Base-by-base conservation (phyloP, 2,329 filamentous ascomycete genomes). In the Gnomoniopsis sp. region DNA sequence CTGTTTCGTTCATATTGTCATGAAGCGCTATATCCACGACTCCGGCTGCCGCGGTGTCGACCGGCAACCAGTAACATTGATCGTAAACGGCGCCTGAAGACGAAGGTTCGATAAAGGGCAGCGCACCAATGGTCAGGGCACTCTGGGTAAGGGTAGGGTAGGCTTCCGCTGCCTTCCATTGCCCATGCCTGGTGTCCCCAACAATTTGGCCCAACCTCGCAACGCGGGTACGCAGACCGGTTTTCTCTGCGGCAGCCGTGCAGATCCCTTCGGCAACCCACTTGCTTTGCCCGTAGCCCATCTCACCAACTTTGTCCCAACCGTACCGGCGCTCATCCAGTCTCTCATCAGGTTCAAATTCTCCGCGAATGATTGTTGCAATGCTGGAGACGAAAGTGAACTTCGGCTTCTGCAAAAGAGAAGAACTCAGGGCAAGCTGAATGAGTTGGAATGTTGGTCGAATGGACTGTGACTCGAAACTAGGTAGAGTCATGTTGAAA, bases 401-500 rank as follows among this genome's bases (percentile, higher is more conserved):
- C 3, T 10, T 30, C 10, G 53, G 53, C 23, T 50, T 56, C 33
- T 44, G 49, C 2, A 50, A 44, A 34, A 68, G 67, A 1, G 67
- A 67, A 0, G 68, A 70, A 1, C 64, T 60, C 1, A 44, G 6
- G 33, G 53, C 53, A 26, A 56, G 53, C n/a, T 68, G 62, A 14
- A 72, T 74, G 1, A 78, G 63, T 3, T 69, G 65, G 38, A 79
- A 66, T 14, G 70, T 68, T 11, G 77, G 66, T 4, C 75, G 77
- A 12, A 66, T 69, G 60, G 81, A 74, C 62, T 79, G 73, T 7
- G 71, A 65, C 55, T 75, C 74, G 53, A 56, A 56, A 34, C 53
- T 56, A 17, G 49, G 46, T 17, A 56, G 17, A n/a, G n/a, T 33
- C 22, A 56, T 47, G 36, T 50, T 56, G 47, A 56, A 56, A 23